These are phyloP conservation scores for Ogataea methanolica DNA, from an alignment of 805 yeast species.

Conservation along the genomic window DNA sequence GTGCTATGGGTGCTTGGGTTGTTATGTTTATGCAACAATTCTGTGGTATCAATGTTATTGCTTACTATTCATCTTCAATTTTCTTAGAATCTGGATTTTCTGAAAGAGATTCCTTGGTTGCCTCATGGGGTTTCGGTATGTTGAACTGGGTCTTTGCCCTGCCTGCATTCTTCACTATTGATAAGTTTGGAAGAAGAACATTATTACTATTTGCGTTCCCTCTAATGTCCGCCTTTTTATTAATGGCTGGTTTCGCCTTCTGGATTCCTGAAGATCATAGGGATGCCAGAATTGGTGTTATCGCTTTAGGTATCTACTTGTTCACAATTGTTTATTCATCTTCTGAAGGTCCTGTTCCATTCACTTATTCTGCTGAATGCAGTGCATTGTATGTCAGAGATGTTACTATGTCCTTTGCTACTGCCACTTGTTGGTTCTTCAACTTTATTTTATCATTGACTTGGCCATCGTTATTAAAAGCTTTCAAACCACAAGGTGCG, in stretches of 20 bases:
- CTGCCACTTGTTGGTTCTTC: conserved; percentile 73
- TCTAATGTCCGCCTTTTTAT: conserved; percentile 53
- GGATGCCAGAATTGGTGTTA: conserved; percentile 59
- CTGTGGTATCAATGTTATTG: conserved; percentile 87
- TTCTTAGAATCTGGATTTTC: conserved; percentile 64
- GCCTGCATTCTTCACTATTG: conserved; percentile 80
- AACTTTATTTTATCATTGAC: conserved; percentile 67
- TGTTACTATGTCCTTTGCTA: conserved; percentile 74
- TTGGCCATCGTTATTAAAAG: conserved; percentile 67
- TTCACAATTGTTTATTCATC: conserved; percentile 72
- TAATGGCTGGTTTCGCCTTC: conserved; percentile 67
- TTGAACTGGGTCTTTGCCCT: conserved; percentile 75
- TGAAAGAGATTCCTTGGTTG: conserved; percentile 59
- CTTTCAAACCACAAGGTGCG: conserved; percentile 78
- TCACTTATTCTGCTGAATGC: conserved; percentile 83
- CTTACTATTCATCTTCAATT: conserved; percentile 77
- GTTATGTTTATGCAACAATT: conserved; percentile 90
- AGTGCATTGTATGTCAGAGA: conserved; percentile 77
- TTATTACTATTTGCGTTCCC: conserved; percentile 59
- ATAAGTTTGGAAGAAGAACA: conserved; percentile 68
- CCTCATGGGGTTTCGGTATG: conserved; percentile 85
- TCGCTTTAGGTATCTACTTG: conserved; percentile 69
- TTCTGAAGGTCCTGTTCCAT: conserved; percentile 89
- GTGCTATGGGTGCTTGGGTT: conserved; percentile 73
- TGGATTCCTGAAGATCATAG: conserved; percentile 46